Conservation (phyloP, 129 eudicot genomes). For the Gnaphalium uliginosum region DNA sequence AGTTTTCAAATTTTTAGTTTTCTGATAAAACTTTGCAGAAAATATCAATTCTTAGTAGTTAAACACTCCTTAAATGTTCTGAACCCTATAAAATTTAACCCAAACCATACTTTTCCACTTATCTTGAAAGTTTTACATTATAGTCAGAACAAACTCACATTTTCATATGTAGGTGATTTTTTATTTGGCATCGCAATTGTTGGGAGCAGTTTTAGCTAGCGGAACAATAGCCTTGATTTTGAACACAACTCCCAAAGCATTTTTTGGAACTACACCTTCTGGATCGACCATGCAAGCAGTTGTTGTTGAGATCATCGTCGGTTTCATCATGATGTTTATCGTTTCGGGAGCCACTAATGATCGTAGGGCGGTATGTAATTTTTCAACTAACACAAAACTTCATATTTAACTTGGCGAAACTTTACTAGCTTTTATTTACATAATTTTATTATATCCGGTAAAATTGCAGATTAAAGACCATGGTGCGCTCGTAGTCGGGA, state of each 20-base stretch:
- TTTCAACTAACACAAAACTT: background rate
- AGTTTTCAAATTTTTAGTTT: no score
- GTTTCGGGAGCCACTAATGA: constrained; percentile 55
- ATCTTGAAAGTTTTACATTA: background rate
- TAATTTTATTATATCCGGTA: background rate
- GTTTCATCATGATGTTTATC: constrained; percentile 65
- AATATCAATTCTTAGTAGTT: no score
- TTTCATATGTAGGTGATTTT: constrained; percentile 37
- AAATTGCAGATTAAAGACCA: constrained; percentile 44
- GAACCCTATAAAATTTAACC: background rate
- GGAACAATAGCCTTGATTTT: constrained; percentile 44
- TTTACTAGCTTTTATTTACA: background rate
- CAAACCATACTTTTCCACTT: background rate
- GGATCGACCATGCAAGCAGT: constrained; percentile 58
- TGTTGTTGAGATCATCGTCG: constrained; percentile 50
- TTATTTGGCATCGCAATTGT: constrained; percentile 42
- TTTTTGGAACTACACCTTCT: constrained; percentile 54
- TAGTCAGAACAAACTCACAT: background rate
- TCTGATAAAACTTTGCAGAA: no score
- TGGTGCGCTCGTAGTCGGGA: constrained; percentile 61
- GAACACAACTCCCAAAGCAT: constrained; percentile 39
- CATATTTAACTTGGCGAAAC: background rate
- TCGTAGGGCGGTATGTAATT: constrained; percentile 49
- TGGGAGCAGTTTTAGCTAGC: constrained; percentile 65
- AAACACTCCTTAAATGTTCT: no score